phyloP scores from a whole-genome alignment of 192 early-diverging fungal species.

The Powellomyces hirtus region DNA sequence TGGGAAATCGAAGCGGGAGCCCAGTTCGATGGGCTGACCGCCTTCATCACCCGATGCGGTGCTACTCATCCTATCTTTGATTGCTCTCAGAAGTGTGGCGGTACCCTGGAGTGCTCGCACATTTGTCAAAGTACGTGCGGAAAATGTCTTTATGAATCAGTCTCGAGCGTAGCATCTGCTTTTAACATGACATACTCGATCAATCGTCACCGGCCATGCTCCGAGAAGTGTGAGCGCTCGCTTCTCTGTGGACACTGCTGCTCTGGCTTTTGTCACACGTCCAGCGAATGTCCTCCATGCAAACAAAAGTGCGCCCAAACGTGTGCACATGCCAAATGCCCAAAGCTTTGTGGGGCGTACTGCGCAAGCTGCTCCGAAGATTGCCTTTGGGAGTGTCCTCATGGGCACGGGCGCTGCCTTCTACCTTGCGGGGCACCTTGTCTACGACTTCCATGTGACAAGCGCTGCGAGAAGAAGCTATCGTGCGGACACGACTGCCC shows the following conservation, averaged over 20 bases:
- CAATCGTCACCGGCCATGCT: slow-evolving; percentile 2
- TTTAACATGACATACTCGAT: neutral
- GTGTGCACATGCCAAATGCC: slow-evolving; percentile 45
- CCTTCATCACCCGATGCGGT: too few species aligned
- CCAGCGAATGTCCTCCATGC: slow-evolving; percentile 43
- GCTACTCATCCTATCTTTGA: neutral
- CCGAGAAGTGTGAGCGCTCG: slow-evolving; percentile 13
- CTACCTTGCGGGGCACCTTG: slow-evolving; percentile 59
- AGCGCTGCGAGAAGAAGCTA: slow-evolving; percentile 39
- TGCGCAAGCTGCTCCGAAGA: slow-evolving; percentile 46
- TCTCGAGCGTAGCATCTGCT: neutral
- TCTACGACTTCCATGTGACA: slow-evolving; percentile 55
- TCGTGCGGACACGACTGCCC: slow-evolving; percentile 41
- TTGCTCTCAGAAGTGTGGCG: slow-evolving; percentile 32
- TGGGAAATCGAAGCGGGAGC: neutral
- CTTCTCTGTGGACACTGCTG: slow-evolving; percentile 46
- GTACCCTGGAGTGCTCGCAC: slow-evolving; percentile 39
- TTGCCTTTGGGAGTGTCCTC: slow-evolving; percentile 55
- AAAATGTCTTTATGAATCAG: slow-evolving; percentile 37
- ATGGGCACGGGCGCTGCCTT: slow-evolving; percentile 39
- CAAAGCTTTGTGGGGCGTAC: slow-evolving; percentile 28
- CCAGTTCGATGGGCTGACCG: neutral
- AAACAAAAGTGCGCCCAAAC: slow-evolving; percentile 26
- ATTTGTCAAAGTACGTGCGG: slow-evolving; percentile 37
- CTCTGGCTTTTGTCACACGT: slow-evolving; percentile 4